A percentile compares a stretch with the other conserved stretches of the same genome.
phyloP scores from a whole-genome alignment of 208 protist species.

The Trypanosoma avium region DNA sequence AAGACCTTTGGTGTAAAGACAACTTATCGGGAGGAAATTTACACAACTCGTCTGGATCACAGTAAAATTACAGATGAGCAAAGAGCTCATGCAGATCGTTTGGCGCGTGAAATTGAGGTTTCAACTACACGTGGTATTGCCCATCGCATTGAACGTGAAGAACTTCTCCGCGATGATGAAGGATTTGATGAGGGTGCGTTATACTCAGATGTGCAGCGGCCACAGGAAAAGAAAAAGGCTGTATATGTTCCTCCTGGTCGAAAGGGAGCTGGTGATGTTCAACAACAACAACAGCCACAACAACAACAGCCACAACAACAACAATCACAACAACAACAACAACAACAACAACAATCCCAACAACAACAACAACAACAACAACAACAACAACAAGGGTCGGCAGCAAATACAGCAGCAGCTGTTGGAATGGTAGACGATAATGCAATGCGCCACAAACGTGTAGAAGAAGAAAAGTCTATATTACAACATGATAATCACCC shows the following conservation, averaged over 20 bases:
- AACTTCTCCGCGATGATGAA: slow-evolving; percentile 38
- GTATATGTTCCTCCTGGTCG: slow-evolving; percentile 15
- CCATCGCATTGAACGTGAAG: slow-evolving; percentile 71
- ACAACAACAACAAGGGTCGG: background rate
- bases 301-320: slow-evolving; percentile 7
- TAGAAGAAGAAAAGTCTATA: slow-evolving; percentile 12
- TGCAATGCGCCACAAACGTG: slow-evolving; percentile 6
- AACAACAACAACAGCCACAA: background rate
- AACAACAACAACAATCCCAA: background rate
- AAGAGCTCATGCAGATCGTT: slow-evolving; percentile 54
- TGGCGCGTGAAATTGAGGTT: slow-evolving; percentile 79
- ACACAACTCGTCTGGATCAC: slow-evolving; percentile 89
- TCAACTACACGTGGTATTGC: slow-evolving; percentile 54
- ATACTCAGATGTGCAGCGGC: slow-evolving; percentile 76
- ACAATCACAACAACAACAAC: slow-evolving; percentile 3
- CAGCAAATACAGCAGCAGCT: background rate
- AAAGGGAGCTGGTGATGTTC: slow-evolving; percentile 19
- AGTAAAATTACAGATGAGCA: slow-evolving; percentile 75
- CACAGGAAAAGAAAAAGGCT: slow-evolving; percentile 26
- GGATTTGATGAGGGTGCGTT: slow-evolving; percentile 70
- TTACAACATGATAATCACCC: slow-evolving; percentile 26
- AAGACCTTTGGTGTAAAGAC: slow-evolving; percentile 71
- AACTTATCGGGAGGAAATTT: slow-evolving; percentile 86
- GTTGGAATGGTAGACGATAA: slow-evolving; percentile 13
- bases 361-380: slow-evolving; percentile 3